Evolutionary conservation across 345 rosid species (phyloP), one percentile per base, ranked within the genome.

Genomic region (Lumnitzera racemosa): DNA sequence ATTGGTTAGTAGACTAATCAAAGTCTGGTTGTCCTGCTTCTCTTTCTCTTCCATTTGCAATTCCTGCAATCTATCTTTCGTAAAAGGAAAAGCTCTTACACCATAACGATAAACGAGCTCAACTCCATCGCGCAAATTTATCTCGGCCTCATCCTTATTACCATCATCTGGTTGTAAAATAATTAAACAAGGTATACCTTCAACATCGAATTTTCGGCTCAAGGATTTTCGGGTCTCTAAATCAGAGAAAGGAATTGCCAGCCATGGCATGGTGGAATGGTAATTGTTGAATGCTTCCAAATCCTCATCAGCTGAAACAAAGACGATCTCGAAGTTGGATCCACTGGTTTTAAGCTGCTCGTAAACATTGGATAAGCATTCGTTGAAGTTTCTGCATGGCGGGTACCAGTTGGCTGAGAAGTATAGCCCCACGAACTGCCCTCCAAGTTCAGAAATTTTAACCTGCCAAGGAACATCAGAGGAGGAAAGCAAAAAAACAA

Each of bases 331-430:
- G 5, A 84, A 77, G 47, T 59, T 62, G 12, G 75, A 75, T 12
- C 76, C 79, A 11, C 31, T 64, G 51, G 47, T 64, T 71, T 66
- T 75, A 15, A 84, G 67, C 12, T 79, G 75, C 56, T 81, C 65
- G 15, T 84, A 84, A 15, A 63, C 61, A 4, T 50, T 63, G 6
- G 62, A 58, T 11, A 84, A 72, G 29, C 72, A 36, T 8, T 54
- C 51, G 9, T 63, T 84, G 81, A 84, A 84, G 57, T 64, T 71
- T 54, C 64, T 62, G 55, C 90, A 84, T 1, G 80, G 84, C 17
- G 66, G 65, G 63, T 79, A 72, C 90, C 90, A 81, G 46, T 81
- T 84, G 1, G 87, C 87, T 17, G 90, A 79, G 83, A 84, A 84
- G 70, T 81, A 84, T 13, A 84, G 75, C 8, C 78, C 90, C 9